Conservation (phyloP, 2,329 filamentous ascomycete species). For the Phialophora chinensis region DNA sequence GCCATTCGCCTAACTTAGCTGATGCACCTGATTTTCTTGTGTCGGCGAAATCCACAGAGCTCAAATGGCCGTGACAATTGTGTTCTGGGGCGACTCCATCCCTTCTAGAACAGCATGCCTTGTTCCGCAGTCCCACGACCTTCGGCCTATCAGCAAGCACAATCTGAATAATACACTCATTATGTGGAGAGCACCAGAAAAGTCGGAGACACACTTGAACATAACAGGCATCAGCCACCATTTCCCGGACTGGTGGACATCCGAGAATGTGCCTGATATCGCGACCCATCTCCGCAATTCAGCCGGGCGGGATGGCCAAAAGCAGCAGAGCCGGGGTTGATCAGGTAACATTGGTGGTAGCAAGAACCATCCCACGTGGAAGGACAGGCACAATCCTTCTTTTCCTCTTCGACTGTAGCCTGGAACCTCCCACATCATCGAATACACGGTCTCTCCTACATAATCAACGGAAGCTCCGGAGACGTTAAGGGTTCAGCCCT, state of each 20-base stretch:
- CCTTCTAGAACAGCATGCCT: neutral
- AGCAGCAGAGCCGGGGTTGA: slow-evolving; percentile 13
- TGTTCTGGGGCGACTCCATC: neutral
- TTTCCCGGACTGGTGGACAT: neutral
- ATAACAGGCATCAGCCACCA: neutral
- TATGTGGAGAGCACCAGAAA: neutral
- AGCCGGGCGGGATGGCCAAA: slow-evolving; percentile 22
- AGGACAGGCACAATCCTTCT: neutral
- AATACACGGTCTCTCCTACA: neutral
- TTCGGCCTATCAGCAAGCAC: neutral
- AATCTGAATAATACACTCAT: neutral
- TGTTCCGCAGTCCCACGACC: too few relatives aligned
- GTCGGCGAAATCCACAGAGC: neutral
- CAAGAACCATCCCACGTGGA: slow-evolving; percentile 7
- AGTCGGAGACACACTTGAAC: neutral
- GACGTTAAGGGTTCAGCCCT: neutral
- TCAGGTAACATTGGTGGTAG: slow-evolving; percentile 9
- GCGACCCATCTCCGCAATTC: slow-evolving; percentile 22
- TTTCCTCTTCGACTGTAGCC: slow-evolving; percentile 10
- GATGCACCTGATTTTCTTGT: neutral
- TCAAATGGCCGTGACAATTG: neutral
- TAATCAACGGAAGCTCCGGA: neutral
- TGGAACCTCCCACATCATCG: neutral
- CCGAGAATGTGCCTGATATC: slow-evolving; percentile 34
- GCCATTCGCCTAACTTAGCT: neutral